phyloP scores from a whole-genome alignment of 2,329 filamentous ascomycete species.

The Fusarium sp. region DNA sequence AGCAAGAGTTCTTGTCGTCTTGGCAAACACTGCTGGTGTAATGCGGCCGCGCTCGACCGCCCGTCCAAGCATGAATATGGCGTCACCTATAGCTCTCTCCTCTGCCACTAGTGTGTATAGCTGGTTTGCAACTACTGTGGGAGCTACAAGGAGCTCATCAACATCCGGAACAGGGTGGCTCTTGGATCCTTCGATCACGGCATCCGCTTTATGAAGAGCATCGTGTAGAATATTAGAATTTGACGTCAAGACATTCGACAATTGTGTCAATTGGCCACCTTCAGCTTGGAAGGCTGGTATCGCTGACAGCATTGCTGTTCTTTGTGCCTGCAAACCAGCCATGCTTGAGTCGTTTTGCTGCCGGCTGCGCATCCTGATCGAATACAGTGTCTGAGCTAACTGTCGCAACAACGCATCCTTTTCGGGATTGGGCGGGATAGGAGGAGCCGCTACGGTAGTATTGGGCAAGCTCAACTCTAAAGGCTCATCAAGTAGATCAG shows the following conservation, averaged over 20 bases:
- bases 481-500: constrained; percentile 66
- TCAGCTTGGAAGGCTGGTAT: constrained; percentile 78
- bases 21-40: constrained; percentile 77
- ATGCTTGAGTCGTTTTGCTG: constrained; percentile 79
- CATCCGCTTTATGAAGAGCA: constrained; percentile 80
- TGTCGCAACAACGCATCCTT: constrained; percentile 87
- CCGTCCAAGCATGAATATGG: constrained; percentile 81
- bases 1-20: constrained; percentile 77
- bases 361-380: constrained; percentile 74
- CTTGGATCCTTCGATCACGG: constrained; percentile 77
- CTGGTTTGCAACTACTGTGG: constrained; percentile 92
- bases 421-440: constrained; percentile 94
- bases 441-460: constrained; percentile 72
- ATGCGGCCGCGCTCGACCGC: constrained; percentile 79
- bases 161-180: constrained; percentile 77
- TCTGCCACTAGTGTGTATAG: constrained; percentile 90
- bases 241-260: constrained; percentile 75
- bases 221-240: constrained; percentile 84
- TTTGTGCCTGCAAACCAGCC: constrained; percentile 80
- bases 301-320: constrained; percentile 76
- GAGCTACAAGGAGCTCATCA: constrained; percentile 91
- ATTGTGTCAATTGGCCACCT: constrained; percentile 72
- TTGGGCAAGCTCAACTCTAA: constrained; percentile 61
- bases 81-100: constrained; percentile 85
- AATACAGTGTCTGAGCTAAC: constrained; percentile 74